Evolutionary conservation across 768 basidiomycete genomes (phyloP).

Genomic region (Naganishia randhawae): DNA sequence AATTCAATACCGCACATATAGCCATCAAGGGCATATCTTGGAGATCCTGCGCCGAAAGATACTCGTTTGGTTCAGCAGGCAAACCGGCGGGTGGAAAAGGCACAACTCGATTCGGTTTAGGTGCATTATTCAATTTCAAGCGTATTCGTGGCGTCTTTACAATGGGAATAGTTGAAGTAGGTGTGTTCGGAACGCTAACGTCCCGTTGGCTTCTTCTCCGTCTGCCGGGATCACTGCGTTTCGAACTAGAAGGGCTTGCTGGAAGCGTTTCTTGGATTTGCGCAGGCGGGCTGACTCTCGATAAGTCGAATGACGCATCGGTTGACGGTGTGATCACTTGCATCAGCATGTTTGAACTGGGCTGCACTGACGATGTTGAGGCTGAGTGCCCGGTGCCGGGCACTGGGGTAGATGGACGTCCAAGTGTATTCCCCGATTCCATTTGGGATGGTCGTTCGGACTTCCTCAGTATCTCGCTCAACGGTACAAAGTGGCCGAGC

Average conservation of each 20-base stretch:
- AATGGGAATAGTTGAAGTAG: neutral
- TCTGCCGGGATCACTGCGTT: neutral
- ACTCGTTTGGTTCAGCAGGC: neutral
- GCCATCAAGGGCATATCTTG: conserved; percentile 5
- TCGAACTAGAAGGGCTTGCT: neutral
- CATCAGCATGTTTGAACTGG: no score
- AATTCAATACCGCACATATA: neutral
- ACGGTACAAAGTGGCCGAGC: neutral
- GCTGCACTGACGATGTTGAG: neutral
- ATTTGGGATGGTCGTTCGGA: neutral
- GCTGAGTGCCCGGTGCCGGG: neutral
- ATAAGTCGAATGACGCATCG: neutral
- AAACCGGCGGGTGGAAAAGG: neutral
- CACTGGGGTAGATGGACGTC: neutral
- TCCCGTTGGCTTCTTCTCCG: neutral
- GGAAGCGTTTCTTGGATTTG: neutral
- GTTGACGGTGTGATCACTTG: no score
- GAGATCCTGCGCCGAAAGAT: neutral
- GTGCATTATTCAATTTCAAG: neutral
- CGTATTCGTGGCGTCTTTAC: neutral
- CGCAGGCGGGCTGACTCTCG: neutral
- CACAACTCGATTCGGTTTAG: neutral
- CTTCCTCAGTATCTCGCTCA: neutral
- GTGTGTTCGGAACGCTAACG: neutral
- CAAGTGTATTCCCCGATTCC: neutral